phyloP scores from a whole-genome alignment of 441 rosid genomes.

The Geranium incanum region DNA sequence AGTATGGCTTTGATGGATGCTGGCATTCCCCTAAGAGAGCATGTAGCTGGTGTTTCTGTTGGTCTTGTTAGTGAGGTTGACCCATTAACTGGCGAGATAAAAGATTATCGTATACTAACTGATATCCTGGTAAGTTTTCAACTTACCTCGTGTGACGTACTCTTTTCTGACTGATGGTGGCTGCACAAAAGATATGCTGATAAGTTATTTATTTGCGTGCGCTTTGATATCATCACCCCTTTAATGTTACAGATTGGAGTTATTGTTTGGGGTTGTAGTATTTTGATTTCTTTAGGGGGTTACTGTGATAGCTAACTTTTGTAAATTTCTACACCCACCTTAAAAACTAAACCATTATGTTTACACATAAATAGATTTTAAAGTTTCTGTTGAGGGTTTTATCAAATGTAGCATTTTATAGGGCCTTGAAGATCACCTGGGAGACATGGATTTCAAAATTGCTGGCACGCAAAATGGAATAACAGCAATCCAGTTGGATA shows the following conservation, averaged over 20 bases:
- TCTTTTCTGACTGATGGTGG: slow-evolving; percentile 11
- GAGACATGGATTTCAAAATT: slow-evolving; percentile 97
- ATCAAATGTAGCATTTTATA: slow-evolving; percentile 26
- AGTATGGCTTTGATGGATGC: slow-evolving; percentile 99
- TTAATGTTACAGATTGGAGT: background rate
- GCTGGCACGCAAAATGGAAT: slow-evolving; percentile 88
- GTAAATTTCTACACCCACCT: background rate
- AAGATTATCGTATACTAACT: slow-evolving; percentile 74
- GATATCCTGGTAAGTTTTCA: slow-evolving; percentile 76
- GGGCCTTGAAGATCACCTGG: slow-evolving; percentile 98
- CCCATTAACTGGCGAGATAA: slow-evolving; percentile 62
- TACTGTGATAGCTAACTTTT: slow-evolving; percentile 5
- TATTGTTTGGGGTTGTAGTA: slow-evolving; percentile 5
- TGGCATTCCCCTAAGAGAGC: slow-evolving; percentile 75
- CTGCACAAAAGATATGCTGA: slow-evolving; percentile 5
- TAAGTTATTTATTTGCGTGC: background rate
- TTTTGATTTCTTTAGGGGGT: background rate
- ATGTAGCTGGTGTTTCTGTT: slow-evolving; percentile 94
- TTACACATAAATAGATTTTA: background rate
- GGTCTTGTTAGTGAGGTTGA: slow-evolving; percentile 85
- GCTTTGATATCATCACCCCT: background rate
- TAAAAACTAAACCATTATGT: slow-evolving; percentile 1
- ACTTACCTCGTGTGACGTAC: slow-evolving; percentile 15
- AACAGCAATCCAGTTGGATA: slow-evolving; percentile 89
- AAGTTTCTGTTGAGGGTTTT: background rate